These are phyloP conservation scores for Anaeromyces robustus DNA, from an alignment of 192 early-diverging fungal species.

Conservation along the genomic window DNA sequence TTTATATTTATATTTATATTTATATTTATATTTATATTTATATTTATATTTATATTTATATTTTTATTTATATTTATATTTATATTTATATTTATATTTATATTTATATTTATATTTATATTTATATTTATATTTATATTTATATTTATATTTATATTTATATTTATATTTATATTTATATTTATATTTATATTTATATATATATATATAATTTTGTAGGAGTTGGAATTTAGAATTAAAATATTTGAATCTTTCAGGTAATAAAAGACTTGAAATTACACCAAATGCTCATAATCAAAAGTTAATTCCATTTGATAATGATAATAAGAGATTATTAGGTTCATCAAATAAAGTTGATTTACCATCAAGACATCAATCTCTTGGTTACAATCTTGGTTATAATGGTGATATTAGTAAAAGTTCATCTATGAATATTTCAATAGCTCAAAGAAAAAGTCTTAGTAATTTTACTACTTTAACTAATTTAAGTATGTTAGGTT, in stretches of 20 bases:
- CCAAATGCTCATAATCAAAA: constrained; percentile 22
- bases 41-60: no score
- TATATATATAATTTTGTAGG: constrained; percentile 12
- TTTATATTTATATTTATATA: background rate
- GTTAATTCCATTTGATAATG: constrained; percentile 9
- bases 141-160: background rate
- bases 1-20: no score
- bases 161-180: background rate
- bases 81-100: no score
- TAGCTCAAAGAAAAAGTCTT: constrained; percentile 8
- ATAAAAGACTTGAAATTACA: constrained; percentile 72
- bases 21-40: no score
- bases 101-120: no score
- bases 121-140: no score
- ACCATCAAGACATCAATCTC: background rate
- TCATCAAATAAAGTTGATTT: background rate
- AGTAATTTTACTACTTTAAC: constrained; percentile 66
- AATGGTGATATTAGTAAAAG: background rate
- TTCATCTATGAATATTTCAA: constrained; percentile 5
- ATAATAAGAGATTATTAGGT: background rate
- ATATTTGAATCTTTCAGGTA: constrained; percentile 81
- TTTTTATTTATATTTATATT: no score
- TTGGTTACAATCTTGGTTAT: background rate
- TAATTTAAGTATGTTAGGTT: constrained; percentile 60
- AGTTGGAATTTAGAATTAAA: constrained; percentile 81